These are phyloP conservation scores for Nakazawaea peltata DNA, from an alignment of 805 yeast species.

Conservation along the genomic window DNA sequence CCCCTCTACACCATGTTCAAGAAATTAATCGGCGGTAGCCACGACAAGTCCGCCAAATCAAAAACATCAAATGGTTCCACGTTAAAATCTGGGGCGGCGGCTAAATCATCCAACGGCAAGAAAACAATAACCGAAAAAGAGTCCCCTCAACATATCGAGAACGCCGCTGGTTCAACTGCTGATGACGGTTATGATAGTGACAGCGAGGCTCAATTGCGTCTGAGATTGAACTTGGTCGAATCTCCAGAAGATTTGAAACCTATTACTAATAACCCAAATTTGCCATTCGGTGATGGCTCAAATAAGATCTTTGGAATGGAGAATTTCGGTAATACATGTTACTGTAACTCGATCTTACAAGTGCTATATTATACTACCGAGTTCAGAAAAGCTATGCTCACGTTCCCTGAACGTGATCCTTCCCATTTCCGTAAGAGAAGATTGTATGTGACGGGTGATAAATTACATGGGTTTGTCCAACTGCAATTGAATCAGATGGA, in stretches of 20 bases:
- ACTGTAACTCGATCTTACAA: constrained; percentile 88
- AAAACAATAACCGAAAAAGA: no score
- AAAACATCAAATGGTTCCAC: background rate
- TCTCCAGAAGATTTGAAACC: constrained; percentile 17
- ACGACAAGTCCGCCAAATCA: no score
- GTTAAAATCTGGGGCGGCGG: no score
- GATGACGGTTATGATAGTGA: background rate
- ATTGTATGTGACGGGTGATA: constrained; percentile 29
- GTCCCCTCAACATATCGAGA: constrained; percentile 8
- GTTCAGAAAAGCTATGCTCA: constrained; percentile 52
- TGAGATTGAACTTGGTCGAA: constrained; percentile 11
- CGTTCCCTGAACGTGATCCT: constrained; percentile 33
- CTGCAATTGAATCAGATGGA: constrained; percentile 8
- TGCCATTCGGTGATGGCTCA: constrained; percentile 61
- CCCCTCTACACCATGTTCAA: no score
- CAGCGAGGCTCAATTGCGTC: background rate
- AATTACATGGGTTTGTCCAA: constrained; percentile 29
- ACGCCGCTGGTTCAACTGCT: background rate
- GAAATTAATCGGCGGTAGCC: no score
- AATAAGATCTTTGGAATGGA: constrained; percentile 73
- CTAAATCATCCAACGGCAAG: background rate
- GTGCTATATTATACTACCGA: constrained; percentile 69
- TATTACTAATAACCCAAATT: constrained; percentile 14
- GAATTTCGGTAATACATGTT: constrained; percentile 88
- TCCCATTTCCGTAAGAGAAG: constrained; percentile 28